phyloP scores from a whole-genome alignment of 2,329 filamentous ascomycete genomes.

The Cryphonectria radicalis region DNA sequence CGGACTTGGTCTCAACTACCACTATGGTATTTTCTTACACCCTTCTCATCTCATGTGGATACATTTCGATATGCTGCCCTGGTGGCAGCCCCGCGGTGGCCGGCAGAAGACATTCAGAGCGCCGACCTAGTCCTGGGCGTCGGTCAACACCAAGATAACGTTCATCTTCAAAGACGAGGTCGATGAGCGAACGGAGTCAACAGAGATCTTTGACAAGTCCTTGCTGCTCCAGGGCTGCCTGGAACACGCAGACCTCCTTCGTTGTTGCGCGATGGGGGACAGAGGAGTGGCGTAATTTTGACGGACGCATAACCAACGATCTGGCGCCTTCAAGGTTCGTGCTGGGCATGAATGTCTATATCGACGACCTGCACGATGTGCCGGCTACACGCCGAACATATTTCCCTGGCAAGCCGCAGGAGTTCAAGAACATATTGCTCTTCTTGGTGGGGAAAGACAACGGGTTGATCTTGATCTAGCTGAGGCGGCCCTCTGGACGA shows the following conservation, averaged over 20 bases:
- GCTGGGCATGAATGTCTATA: not conserved
- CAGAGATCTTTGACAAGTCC: not conserved
- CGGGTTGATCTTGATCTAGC: not conserved
- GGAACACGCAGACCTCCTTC: not conserved
- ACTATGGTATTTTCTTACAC: not conserved
- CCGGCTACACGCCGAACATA: not conserved
- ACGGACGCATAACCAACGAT: not conserved
- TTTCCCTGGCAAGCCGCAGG: not conserved
- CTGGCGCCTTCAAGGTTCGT: not conserved
- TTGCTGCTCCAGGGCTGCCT: not conserved
- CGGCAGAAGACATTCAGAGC: not conserved
- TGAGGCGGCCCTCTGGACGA: not conserved
- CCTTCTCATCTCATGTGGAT: not conserved
- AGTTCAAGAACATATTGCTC: not conserved
- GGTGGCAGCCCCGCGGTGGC: not conserved
- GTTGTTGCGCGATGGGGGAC: not conserved
- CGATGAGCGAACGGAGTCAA: not conserved
- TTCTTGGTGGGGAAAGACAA: not conserved
- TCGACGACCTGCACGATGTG: not conserved
- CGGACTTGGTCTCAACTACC: not conserved
- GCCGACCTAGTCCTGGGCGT: not conserved
- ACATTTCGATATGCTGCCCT: not conserved
- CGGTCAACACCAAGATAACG: not conserved
- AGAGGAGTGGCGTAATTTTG: not conserved
- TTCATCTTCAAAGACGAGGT: not conserved